These are phyloP conservation scores for Pterocarpus santalinus DNA, from an alignment of 306 rosid genomes.

Conservation along the genomic window DNA sequence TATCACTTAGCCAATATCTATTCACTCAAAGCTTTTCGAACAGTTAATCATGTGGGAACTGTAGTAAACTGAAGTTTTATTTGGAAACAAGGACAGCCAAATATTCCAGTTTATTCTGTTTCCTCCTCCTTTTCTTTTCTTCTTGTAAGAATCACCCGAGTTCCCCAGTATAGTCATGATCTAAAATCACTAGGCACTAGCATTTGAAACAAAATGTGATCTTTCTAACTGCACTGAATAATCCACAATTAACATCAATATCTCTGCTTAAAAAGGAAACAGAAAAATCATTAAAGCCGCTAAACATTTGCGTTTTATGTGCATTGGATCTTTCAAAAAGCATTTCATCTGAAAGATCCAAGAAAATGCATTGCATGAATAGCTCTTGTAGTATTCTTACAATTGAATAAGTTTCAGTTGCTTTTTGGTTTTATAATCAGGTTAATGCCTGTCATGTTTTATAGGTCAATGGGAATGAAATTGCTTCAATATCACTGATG, in stretches of 20 bases:
- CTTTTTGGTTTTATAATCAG: conserved; percentile 41
- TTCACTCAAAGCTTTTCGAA: conserved; percentile 26
- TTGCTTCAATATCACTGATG: conserved; percentile 71
- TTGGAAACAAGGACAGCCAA: conserved; percentile 24
- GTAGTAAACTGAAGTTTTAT: conserved; percentile 33
- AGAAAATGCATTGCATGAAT: conserved; percentile 24
- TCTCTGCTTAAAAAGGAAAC: conserved; percentile 23
- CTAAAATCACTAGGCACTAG: not conserved
- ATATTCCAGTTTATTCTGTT: conserved; percentile 10
- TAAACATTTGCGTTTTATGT: conserved; percentile 19
- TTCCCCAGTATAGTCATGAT: not conserved
- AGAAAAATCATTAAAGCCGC: not conserved
- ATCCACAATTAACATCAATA: conserved; percentile 2
- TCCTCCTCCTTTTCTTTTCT: conserved; percentile 11
- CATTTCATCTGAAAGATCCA: conserved; percentile 12
- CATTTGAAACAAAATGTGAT: conserved; percentile 10
- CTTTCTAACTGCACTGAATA: conserved; percentile 22
- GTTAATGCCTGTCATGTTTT: conserved; percentile 46
- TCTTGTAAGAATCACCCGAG: conserved; percentile 15
- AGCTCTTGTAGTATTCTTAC: conserved; percentile 17
- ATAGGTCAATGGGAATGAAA: conserved; percentile 79
- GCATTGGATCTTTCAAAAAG: conserved; percentile 36
- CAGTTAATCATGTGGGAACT: conserved; percentile 24
- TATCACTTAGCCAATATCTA: conserved; percentile 28
- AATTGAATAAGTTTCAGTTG: conserved; percentile 16